These are phyloP conservation scores for Aureobasidium leucospermi DNA, from an alignment of 2,329 filamentous ascomycete genomes.

Conservation along the genomic window DNA sequence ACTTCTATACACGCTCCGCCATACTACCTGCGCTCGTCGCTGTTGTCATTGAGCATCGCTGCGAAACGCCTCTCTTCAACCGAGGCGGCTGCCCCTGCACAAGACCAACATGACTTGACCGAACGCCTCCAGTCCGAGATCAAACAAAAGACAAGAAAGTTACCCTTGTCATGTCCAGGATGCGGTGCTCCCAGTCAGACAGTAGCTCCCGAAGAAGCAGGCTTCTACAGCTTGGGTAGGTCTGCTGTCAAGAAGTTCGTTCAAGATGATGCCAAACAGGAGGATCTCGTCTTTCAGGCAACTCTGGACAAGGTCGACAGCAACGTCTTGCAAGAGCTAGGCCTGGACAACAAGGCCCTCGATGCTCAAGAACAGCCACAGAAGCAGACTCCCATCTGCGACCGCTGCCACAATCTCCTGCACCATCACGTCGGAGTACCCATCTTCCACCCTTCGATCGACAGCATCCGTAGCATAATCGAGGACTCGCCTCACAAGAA, in stretches of 20 bases:
- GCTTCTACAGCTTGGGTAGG: slow-evolving; percentile 48
- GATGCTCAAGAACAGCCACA: not conserved
- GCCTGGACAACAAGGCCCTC: slow-evolving; percentile 19
- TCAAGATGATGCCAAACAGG: slow-evolving; percentile 23
- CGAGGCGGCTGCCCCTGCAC: not conserved
- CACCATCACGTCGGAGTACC: slow-evolving; percentile 66
- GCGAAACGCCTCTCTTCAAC: slow-evolving; percentile 9
- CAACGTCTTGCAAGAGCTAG: slow-evolving; percentile 25
- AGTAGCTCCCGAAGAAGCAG: slow-evolving; percentile 46
- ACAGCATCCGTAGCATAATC: slow-evolving; percentile 76
- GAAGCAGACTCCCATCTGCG: slow-evolving; percentile 59
- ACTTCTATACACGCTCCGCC: not conserved
- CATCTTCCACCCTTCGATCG: slow-evolving; percentile 73
- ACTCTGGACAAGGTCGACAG: slow-evolving; percentile 26
- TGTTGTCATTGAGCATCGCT: not conserved
- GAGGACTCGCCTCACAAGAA: slow-evolving; percentile 80
- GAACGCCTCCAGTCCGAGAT: slow-evolving; percentile 7
- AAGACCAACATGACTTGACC: slow-evolving; percentile 18
- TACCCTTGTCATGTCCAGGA: slow-evolving; percentile 53
- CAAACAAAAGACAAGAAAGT: slow-evolving; percentile 7
- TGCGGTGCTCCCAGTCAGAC: slow-evolving; percentile 56
- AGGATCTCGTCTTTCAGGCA: slow-evolving; percentile 31
- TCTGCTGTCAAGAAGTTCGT: slow-evolving; percentile 31
- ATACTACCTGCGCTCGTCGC: not conserved
- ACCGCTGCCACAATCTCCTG: slow-evolving; percentile 75